phyloP scores from a whole-genome alignment of 352 stramenopile species.

The Phytophthora sojae region DNA sequence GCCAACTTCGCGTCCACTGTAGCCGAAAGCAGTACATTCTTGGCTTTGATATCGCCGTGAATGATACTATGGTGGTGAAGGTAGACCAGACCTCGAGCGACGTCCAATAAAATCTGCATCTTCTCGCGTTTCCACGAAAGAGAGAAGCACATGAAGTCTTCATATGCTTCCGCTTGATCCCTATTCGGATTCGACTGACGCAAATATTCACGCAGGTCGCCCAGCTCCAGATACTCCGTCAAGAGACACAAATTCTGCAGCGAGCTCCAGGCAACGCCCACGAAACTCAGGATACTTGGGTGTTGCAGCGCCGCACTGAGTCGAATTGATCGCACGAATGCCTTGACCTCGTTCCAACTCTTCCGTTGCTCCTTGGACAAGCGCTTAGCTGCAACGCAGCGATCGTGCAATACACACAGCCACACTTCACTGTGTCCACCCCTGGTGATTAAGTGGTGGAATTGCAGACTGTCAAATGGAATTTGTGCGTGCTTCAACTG shows the following conservation, averaged over 20 bases:
- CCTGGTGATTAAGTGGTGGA: slow-evolving; percentile 38
- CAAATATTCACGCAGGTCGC: slow-evolving; percentile 50
- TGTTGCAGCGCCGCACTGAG: slow-evolving; percentile 44
- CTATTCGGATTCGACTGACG: slow-evolving; percentile 15
- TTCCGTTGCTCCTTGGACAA: slow-evolving; percentile 30
- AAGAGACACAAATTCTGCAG: slow-evolving; percentile 54
- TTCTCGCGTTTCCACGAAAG: slow-evolving; percentile 57
- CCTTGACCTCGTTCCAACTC: slow-evolving; percentile 34
- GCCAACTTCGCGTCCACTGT: slow-evolving; percentile 50
- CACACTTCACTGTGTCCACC: slow-evolving; percentile 45
- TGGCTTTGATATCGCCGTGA: slow-evolving; percentile 64
- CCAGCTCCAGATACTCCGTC: slow-evolving; percentile 52
- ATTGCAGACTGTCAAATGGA: slow-evolving; percentile 48
- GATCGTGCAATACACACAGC: slow-evolving; percentile 36
- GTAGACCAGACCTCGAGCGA: slow-evolving; percentile 54
- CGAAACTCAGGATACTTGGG: slow-evolving; percentile 46
- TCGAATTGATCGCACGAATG: slow-evolving; percentile 47
- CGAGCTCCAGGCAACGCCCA: slow-evolving; percentile 54
- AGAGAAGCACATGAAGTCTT: slow-evolving; percentile 33
- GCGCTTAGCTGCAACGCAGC: slow-evolving; percentile 52
- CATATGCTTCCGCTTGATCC: slow-evolving; percentile 4
- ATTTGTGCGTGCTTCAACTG: slow-evolving; percentile 33
- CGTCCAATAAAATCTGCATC: slow-evolving; percentile 51
- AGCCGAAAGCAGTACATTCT: slow-evolving; percentile 52
- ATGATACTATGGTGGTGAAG: slow-evolving; percentile 55